Conservation (phyloP, 2,329 filamentous ascomycete genomes). For the Microdochium trichocladiopsis region DNA sequence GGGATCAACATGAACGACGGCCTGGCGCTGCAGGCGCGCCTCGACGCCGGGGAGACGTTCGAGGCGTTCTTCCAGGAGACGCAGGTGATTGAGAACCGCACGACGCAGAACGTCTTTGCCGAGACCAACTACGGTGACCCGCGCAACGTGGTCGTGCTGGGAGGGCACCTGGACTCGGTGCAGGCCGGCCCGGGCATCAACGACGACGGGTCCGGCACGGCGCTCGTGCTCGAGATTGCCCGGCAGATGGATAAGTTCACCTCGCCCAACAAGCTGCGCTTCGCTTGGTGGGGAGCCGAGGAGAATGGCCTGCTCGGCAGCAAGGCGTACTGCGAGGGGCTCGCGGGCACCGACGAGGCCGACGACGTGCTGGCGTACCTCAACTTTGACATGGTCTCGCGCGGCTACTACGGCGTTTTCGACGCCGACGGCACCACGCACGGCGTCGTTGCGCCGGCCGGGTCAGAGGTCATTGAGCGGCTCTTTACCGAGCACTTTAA, state of each 20-base stretch:
- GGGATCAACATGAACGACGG: constrained; percentile 36
- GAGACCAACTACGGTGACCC: constrained; percentile 41
- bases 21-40: constrained; percentile 25
- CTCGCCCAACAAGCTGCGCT: constrained; percentile 37
- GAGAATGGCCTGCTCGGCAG: constrained; percentile 42
- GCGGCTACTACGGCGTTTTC: constrained; percentile 26
- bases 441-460: constrained; percentile 25
- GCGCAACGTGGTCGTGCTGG: constrained; percentile 39
- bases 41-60: constrained; percentile 29
- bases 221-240: constrained; percentile 38
- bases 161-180: constrained; percentile 40
- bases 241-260: constrained; percentile 24
- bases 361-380: constrained; percentile 53
- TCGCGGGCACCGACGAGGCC: constrained; percentile 29
- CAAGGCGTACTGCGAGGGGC: constrained; percentile 36
- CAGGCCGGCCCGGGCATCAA: constrained; percentile 52
- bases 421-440: constrained; percentile 24
- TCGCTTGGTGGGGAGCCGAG: constrained; percentile 44
- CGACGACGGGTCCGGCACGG: constrained; percentile 52
- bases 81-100: constrained; percentile 20
- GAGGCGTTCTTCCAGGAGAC: constrained; percentile 33
- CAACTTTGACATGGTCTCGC: constrained; percentile 58
- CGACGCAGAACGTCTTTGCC: constrained; percentile 35
- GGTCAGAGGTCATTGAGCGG: constrained; percentile 23
- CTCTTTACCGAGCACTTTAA: constrained; percentile 21